phyloP scores from a whole-genome alignment of 805 yeast genomes.

The Lipomyces spencermartinsiae region DNA sequence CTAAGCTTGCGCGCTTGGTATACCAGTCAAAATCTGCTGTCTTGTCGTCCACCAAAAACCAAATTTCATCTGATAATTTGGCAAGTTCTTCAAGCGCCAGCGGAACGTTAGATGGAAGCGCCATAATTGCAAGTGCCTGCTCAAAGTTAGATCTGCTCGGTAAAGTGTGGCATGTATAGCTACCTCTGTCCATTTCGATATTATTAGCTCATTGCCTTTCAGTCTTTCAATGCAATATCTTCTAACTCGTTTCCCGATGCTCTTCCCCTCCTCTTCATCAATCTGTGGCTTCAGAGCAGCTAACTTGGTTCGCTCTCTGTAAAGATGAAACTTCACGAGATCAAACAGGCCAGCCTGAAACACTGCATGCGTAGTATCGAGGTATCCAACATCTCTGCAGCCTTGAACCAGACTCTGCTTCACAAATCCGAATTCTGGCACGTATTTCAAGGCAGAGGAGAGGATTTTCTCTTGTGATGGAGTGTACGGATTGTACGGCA shows the following conservation, averaged over 20 bases:
- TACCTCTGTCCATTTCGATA: conserved; percentile 49
- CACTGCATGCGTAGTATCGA: conserved; percentile 57
- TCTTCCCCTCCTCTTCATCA: conserved; percentile 51
- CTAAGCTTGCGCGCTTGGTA: conserved; percentile 75
- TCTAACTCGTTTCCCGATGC: conserved; percentile 51
- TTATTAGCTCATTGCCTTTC: conserved; percentile 56
- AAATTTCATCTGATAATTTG: conserved; percentile 80
- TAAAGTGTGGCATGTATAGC: neutral
- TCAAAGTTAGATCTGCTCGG: conserved; percentile 1
- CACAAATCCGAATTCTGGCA: conserved; percentile 62
- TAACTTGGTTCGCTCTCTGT: conserved; percentile 49
- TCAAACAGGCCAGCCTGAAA: conserved; percentile 56
- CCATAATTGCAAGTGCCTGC: conserved; percentile 63
- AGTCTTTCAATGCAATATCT: conserved; percentile 53
- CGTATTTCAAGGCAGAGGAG: conserved; percentile 48
- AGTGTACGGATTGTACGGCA: conserved; percentile 37
- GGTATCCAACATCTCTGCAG: conserved; percentile 55
- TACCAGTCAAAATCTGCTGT: conserved; percentile 91
- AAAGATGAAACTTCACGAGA: conserved; percentile 62
- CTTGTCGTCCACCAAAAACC: conserved; percentile 77
- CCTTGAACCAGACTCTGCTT: conserved; percentile 57
- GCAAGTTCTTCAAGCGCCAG: conserved; percentile 71
- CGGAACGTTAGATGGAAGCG: conserved; percentile 66
- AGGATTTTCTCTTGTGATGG: conserved; percentile 52
- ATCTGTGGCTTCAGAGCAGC: conserved; percentile 40